Evolutionary conservation across 129 eudicot species (phyloP).

Genomic region (Ambrosia artemisiifolia): DNA sequence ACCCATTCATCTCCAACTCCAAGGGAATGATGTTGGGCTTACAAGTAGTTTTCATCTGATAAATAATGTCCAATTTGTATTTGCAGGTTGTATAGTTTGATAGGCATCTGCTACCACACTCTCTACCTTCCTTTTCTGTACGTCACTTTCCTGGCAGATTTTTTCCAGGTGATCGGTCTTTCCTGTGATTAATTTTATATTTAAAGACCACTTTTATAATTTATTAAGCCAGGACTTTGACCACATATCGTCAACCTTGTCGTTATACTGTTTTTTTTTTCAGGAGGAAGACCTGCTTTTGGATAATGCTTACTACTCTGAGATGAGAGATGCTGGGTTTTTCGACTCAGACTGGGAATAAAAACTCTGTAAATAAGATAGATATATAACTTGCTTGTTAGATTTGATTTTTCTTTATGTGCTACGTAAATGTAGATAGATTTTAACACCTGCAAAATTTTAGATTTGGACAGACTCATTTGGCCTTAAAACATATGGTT

Average conservation of each 20-base stretch:
- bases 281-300: constrained; percentile 85
- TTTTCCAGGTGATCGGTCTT: constrained; percentile 58
- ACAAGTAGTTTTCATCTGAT: not conserved
- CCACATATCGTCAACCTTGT: not conserved
- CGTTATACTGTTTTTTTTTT: not conserved
- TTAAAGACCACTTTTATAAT: not conserved
- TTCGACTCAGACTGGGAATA: constrained; percentile 73
- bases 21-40: not conserved
- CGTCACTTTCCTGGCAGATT: constrained; percentile 63
- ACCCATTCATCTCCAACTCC: not conserved
- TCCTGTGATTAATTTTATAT: not conserved
- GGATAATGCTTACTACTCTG: constrained; percentile 76
- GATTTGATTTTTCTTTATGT: not conserved
- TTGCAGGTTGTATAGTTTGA: constrained; percentile 62
- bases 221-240: not conserved
- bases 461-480: not conserved
- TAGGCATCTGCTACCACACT: constrained; percentile 56
- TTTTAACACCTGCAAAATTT: not conserved
- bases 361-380: constrained; percentile 25
- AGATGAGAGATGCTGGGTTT: constrained; percentile 90
- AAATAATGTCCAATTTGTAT: not conserved
- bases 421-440: constrained; percentile 5
- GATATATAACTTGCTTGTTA: not conserved
- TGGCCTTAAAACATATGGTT: not conserved
- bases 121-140: constrained; percentile 79